Evolutionary conservation across 2,329 filamentous ascomycete species (phyloP), one percentile per base, ranked within the genome.

Genomic region (Pseudopyricularia cyperi): DNA sequence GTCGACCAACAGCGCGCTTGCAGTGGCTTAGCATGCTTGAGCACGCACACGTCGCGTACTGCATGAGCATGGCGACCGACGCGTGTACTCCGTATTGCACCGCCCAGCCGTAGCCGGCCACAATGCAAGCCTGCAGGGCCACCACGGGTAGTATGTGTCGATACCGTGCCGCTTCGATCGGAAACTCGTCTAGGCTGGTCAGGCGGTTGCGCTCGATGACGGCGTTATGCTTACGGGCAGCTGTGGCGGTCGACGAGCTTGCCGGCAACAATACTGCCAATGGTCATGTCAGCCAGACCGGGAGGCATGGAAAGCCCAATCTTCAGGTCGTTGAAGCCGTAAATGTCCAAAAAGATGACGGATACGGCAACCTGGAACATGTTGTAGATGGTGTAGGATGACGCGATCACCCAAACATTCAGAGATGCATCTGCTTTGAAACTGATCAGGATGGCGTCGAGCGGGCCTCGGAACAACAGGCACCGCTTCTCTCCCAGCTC

Each of bases 371-470:
- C 34, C 48, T 50, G 48, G 35, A 42, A 17, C n/a, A 35, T 30
- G 48, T 50, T 42, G 48, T 50, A 50, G 22, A 50, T n/a, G 12
- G 34, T 50, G 35, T 50, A 50, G 15, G 35, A 50, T 3, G 35
- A 34, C 12, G 33, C 48, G 15, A 28, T 42, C n/a, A 32, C n/a
- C 11, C 34, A 35, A 5, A 50, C 9, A 9, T 42, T 34, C 33
- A 28, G 26, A 14, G 35, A 24, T 4, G 48, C 19, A 30, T 50
- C 48, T 28, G 24, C 24, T 7, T 50, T 19, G 34, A 50, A n/a
- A 14, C 39, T 35, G 7, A 50, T 19, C 34, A 26, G 35, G 33
- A 42, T 17, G 19, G 48, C 26, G 12, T 37, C 24, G 9, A 50
- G 35, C 7, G 48, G 48, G 34, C 35, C 39, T 5, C 39, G 39